phyloP scores from a whole-genome alignment of 2,329 filamentous ascomycete genomes.

The Exophiala dermatitidis region DNA sequence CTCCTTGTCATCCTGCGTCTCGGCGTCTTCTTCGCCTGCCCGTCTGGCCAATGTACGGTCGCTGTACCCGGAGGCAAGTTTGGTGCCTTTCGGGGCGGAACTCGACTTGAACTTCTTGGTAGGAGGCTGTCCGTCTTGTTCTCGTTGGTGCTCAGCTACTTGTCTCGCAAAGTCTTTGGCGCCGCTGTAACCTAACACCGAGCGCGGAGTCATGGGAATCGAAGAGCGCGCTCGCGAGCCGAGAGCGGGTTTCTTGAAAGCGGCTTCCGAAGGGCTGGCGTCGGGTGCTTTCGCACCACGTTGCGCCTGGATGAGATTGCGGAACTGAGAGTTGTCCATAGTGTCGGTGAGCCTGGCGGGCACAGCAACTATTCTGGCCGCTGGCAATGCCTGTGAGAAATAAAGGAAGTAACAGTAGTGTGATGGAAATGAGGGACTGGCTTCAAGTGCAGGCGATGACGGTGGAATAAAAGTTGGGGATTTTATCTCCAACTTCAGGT shows the following conservation, averaged over 20 bases:
- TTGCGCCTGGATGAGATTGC: slow-evolving; percentile 57
- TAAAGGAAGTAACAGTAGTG: no score
- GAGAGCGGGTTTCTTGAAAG: slow-evolving; percentile 49
- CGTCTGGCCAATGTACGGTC: slow-evolving; percentile 67
- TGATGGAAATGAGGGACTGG: no score
- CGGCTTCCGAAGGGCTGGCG: slow-evolving; percentile 39
- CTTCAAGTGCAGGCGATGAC: no score
- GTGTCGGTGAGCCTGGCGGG: neutral
- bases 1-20: slow-evolving; percentile 48
- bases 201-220: slow-evolving; percentile 89
- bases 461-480: no score
- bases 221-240: slow-evolving; percentile 72
- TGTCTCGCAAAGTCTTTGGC: slow-evolving; percentile 77
- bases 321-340: slow-evolving; percentile 97
- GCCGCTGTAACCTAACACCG: slow-evolving; percentile 36
- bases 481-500: no score
- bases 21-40: slow-evolving; percentile 47
- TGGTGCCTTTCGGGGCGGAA: slow-evolving; percentile 73
- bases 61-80: slow-evolving; percentile 70
- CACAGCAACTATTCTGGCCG: neutral
- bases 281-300: slow-evolving; percentile 1
- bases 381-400: neutral
- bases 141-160: slow-evolving; percentile 64
- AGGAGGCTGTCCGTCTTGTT: slow-evolving; percentile 45
- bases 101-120: slow-evolving; percentile 68